Evolutionary conservation across 768 basidiomycete genomes (phyloP).

Genomic region (Lactarius deliciosus): DNA sequence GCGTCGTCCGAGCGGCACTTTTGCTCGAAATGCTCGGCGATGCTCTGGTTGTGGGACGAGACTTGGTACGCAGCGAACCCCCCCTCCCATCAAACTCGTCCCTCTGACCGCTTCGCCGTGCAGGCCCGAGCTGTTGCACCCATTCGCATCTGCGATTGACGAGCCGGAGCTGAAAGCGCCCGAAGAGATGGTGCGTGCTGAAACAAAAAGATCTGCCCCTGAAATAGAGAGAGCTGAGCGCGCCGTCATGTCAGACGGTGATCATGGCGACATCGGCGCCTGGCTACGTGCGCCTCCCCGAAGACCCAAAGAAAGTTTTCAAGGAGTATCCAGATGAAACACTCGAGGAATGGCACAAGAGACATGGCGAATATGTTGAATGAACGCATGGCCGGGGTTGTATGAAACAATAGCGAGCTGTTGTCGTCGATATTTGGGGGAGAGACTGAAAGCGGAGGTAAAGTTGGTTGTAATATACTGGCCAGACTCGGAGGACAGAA

Average conservation of each 20-base stretch:
- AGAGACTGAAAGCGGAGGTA: too few relatives aligned
- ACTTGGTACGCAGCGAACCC: slow-evolving; percentile 44
- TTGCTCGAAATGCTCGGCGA: slow-evolving; percentile 60
- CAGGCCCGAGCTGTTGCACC: slow-evolving; percentile 66
- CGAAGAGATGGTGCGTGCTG: slow-evolving; percentile 46
- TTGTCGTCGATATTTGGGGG: neutral
- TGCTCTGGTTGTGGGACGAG: slow-evolving; percentile 65
- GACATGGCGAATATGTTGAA: slow-evolving; percentile 44
- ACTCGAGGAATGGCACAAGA: slow-evolving; percentile 62
- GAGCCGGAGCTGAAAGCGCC: slow-evolving; percentile 54
- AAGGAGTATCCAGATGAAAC: slow-evolving; percentile 45
- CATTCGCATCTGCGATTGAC: slow-evolving; percentile 68
- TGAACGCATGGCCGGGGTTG: slow-evolving; percentile 18
- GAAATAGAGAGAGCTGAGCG: neutral
- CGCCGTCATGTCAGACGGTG: neutral
- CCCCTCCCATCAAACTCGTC: neutral
- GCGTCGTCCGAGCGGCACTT: slow-evolving; percentile 61
- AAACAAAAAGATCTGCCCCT: neutral
- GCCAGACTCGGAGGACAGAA: too few relatives aligned
- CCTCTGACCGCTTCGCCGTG: neutral
- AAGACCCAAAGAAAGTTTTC: slow-evolving; percentile 51
- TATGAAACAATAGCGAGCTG: neutral
- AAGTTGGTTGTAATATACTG: too few relatives aligned
- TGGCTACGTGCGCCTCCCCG: slow-evolving; percentile 60
- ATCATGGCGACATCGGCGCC: slow-evolving; percentile 47